Evolutionary conservation across 1,139 yeast species (phyloP).

Genomic region (Kodamaea anthophila): DNA sequence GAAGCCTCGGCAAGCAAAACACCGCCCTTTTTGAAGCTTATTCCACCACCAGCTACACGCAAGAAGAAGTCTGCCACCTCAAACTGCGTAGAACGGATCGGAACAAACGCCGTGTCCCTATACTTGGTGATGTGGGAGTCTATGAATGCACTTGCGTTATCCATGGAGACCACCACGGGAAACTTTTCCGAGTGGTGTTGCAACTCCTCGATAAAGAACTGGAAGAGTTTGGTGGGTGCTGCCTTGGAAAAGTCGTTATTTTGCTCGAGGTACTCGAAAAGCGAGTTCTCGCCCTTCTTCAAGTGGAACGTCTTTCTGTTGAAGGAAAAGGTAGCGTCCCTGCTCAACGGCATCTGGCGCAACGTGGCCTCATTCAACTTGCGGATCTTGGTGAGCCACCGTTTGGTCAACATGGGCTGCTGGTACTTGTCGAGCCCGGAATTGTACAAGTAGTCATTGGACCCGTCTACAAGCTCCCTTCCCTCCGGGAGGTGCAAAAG

Average conservation of each 20-base stretch:
- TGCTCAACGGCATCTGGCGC: conserved; percentile 42
- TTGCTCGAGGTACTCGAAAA: conserved; percentile 32
- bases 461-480: conserved; percentile 59
- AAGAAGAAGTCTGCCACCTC: conserved; percentile 62
- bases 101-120: conserved; percentile 50
- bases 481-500: conserved; percentile 66
- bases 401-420: conserved; percentile 76
- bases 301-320: conserved; percentile 32
- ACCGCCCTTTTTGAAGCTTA: conserved; percentile 52
- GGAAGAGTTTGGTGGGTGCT: conserved; percentile 37
- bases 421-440: conserved; percentile 45
- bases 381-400: conserved; percentile 52
- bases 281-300: conserved; percentile 38
- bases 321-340: conserved; percentile 32
- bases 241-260: conserved; percentile 36
- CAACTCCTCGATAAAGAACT: conserved; percentile 50
- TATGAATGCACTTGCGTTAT: conserved; percentile 64
- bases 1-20: conserved; percentile 58
- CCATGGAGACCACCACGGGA: conserved; percentile 70
- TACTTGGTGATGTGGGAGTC: conserved; percentile 55
- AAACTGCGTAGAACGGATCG: conserved; percentile 56
- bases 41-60: conserved; percentile 51
- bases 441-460: conserved; percentile 61
- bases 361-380: conserved; percentile 51
- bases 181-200: conserved; percentile 35